phyloP scores from a whole-genome alignment of 352 stramenopile genomes.

The Phytophthora brassicae region DNA sequence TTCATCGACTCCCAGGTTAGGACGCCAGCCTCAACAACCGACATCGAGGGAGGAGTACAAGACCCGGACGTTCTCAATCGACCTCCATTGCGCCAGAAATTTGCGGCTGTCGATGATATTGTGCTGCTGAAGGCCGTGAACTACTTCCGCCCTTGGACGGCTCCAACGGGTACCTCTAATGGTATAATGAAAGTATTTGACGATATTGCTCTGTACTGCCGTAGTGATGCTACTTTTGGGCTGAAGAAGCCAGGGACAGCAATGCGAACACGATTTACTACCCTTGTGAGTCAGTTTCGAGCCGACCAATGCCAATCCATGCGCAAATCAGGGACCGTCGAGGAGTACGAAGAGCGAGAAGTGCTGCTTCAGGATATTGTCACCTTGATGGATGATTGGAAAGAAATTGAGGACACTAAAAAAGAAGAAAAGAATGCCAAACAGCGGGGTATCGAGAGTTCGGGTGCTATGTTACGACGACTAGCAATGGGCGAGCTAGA shows the following conservation, averaged over 20 bases:
- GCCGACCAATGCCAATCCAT: background rate
- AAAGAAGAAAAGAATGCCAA: background rate
- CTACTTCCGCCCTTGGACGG: background rate
- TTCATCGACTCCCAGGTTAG: too few species aligned
- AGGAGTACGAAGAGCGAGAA: background rate
- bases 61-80: too few species aligned
- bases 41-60: too few species aligned
- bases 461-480: background rate
- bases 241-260: background rate
- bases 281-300: background rate
- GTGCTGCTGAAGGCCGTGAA: slow-evolving; percentile 3
- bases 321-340: background rate
- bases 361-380: background rate
- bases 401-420: background rate
- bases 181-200: slow-evolving; percentile 14
- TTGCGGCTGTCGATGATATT: slow-evolving; percentile 6
- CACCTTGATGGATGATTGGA: background rate
- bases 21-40: too few species aligned
- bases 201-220: background rate
- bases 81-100: background rate
- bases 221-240: background rate
- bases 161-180: background rate
- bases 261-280: background rate
- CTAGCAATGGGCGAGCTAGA: background rate
- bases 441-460: background rate